phyloP scores from a whole-genome alignment of 352 stramenopile genomes.

The Phytophthora podocarpi region DNA sequence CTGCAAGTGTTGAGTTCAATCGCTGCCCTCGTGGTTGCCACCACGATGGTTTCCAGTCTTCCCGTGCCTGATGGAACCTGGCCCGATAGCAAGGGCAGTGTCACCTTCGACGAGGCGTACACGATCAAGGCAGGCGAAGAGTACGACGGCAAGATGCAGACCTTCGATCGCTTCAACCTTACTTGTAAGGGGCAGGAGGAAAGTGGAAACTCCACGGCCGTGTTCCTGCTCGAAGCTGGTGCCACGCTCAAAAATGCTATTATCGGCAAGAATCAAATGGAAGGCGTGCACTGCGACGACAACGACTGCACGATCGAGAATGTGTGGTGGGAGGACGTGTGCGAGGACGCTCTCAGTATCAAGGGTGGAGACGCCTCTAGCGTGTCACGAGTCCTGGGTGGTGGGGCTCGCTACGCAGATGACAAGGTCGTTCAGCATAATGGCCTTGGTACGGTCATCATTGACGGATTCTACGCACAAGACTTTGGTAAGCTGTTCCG shows the following conservation, averaged over 20 bases:
- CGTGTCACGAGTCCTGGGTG: slow-evolving; percentile 38
- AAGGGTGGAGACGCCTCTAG: slow-evolving; percentile 41
- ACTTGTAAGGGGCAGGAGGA: slow-evolving; percentile 42
- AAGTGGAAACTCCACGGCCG: slow-evolving; percentile 24
- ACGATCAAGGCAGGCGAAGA: slow-evolving; percentile 38
- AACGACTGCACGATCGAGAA: slow-evolving; percentile 26
- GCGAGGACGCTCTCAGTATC: slow-evolving; percentile 40
- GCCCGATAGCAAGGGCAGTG: slow-evolving; percentile 29
- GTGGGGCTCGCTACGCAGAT: slow-evolving; percentile 46
- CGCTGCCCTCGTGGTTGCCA: slow-evolving; percentile 1
- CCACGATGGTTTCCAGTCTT: slow-evolving; percentile 7
- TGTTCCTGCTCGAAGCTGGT: slow-evolving; percentile 47
- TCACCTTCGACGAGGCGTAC: slow-evolving; percentile 31
- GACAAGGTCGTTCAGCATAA: slow-evolving; percentile 65
- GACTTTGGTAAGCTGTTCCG: slow-evolving; percentile 28
- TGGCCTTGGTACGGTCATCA: slow-evolving; percentile 26
- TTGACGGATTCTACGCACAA: slow-evolving; percentile 25
- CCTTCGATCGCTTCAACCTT: slow-evolving; percentile 37
- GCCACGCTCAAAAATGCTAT: slow-evolving; percentile 61
- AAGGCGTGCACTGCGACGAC: slow-evolving; percentile 30
- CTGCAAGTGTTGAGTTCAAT: slow-evolving; percentile 10
- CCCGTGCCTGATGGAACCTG: slow-evolving; percentile 35
- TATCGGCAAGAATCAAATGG: no score
- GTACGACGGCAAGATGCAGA: slow-evolving; percentile 53
- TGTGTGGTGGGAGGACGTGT: slow-evolving; percentile 32